Evolutionary conservation across 2,329 filamentous ascomycete genomes (phyloP), one percentile per base, ranked within the genome.

Genomic region (Phialocephala subalpina): DNA sequence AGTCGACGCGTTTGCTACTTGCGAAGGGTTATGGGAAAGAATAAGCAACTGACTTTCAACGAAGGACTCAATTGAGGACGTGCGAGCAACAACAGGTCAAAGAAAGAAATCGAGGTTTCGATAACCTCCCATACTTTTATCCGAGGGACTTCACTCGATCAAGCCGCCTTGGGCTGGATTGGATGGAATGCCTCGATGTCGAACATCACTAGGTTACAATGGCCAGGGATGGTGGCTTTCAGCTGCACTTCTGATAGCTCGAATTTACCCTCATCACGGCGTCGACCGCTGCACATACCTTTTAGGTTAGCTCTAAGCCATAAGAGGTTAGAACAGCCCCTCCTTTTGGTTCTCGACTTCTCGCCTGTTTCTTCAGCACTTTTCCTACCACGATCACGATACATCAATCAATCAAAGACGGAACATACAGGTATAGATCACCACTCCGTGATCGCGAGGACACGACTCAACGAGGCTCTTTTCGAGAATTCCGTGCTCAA

Each of bases 91-190:
- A 49, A 25, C 25, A 14, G 55, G 38, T 18, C 27, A n/a, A 58
- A 42, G 33, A 59, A 36, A 55, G 18, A 53, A 14, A n/a, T 27
- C 20, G 38, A 16, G 42, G n/a, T 22, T 5, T 14, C 5, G 49
- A 61, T 42, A 35, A 42, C 14, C 25, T 49, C 42, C 42, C 22
- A 40, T 20, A 52, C 25, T 25, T 63, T 63, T 52, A 52, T 22
- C 47, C 47, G 53, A 45, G 25, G 33, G 20, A 58, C 18, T 25
- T 52, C 55, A 35, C 45, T 45, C 29, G 49, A 57, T 25, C 22
- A 56, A 63, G 60, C 60, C 60, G 58, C 52, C 60, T 12, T 29
- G 18, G 20, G 29, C 3, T 58, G 45, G 52, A 59, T 60, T 47
- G 40, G 58, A 35, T 29, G 58, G 40, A 25, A 49, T 11, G 11